These are phyloP conservation scores for Chamaenerion angustifolium DNA, from an alignment of 345 rosid species.

Conservation along the genomic window DNA sequence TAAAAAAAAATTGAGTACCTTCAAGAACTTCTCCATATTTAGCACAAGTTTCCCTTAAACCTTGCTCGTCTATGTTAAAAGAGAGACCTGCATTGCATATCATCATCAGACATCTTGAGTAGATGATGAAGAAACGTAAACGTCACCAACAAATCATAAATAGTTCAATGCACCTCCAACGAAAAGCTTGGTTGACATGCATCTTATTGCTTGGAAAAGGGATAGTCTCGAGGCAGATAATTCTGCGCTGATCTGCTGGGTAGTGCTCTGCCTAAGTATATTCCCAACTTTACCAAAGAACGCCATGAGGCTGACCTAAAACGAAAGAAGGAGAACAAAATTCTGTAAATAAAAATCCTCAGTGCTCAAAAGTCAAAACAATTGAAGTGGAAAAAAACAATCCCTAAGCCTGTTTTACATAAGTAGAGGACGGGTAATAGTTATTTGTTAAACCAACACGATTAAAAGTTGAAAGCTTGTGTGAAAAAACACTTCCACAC, in stretches of 20 bases:
- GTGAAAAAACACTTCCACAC: no score
- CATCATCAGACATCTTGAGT: neutral
- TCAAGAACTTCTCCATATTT: constrained; percentile 79
- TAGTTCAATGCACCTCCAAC: constrained; percentile 49
- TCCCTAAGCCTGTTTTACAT: no score
- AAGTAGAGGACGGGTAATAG: no score
- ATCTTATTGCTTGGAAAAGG: constrained; percentile 53
- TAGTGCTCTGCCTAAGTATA: constrained; percentile 50
- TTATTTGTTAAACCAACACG: no score
- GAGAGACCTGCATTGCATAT: constrained; percentile 48
- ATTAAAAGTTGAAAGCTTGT: no score
- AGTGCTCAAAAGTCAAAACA: no score
- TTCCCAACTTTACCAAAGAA: constrained; percentile 66
- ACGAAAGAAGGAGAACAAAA: neutral
- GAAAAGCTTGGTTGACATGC: constrained; percentile 75
- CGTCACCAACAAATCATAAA: neutral
- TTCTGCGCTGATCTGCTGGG: constrained; percentile 35
- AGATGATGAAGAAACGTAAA: neutral
- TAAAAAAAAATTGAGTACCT: constrained; percentile 21
- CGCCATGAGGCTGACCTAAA: constrained; percentile 46
- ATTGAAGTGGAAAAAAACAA: no score
- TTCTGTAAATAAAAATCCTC: no score
- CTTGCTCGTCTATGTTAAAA: constrained; percentile 49
- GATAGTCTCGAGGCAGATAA: constrained; percentile 40
- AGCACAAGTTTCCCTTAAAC: constrained; percentile 52